Percentiles rank a stretch among this genome's conserved stretches.
Conservation (phyloP, 129 eudicot species). For the Ambrosia artemisiifolia region DNA sequence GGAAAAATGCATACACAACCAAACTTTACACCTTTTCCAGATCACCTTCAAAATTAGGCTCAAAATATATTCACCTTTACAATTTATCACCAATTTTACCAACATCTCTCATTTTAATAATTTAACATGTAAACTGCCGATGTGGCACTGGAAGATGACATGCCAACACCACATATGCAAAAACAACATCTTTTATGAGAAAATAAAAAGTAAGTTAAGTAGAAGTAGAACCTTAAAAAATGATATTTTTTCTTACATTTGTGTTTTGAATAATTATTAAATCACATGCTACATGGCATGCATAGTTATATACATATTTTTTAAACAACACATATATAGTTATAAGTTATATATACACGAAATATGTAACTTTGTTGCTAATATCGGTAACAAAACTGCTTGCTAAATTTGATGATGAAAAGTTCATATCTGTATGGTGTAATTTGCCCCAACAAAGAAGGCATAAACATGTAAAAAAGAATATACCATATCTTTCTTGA, state of each 20-base stretch:
- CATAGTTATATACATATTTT: not conserved
- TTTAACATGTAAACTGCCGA: not conserved
- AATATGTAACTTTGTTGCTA: not conserved
- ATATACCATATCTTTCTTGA: constrained; percentile 67
- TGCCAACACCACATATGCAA: not conserved
- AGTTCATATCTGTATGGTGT: not conserved
- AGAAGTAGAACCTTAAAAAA: not conserved
- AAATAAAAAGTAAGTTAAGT: not conserved
- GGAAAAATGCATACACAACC: not conserved
- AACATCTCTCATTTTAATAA: not conserved
- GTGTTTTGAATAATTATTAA: not conserved
- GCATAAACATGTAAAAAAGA: constrained; percentile 4
- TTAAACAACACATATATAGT: too few species aligned
- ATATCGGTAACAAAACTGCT: not conserved
- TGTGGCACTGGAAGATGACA: not conserved
- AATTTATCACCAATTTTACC: not conserved
- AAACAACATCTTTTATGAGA: not conserved
- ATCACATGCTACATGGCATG: not conserved
- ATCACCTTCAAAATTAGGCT: not conserved
- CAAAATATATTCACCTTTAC: not conserved
- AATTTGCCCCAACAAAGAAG: not conserved
- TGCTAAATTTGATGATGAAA: not conserved
- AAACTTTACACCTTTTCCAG: not conserved
- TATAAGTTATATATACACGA: not conserved
- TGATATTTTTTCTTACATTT: not conserved